Evolutionary conservation across 495 filamentous ascomycete species (phyloP).

Genomic region (Cercophora samala): DNA sequence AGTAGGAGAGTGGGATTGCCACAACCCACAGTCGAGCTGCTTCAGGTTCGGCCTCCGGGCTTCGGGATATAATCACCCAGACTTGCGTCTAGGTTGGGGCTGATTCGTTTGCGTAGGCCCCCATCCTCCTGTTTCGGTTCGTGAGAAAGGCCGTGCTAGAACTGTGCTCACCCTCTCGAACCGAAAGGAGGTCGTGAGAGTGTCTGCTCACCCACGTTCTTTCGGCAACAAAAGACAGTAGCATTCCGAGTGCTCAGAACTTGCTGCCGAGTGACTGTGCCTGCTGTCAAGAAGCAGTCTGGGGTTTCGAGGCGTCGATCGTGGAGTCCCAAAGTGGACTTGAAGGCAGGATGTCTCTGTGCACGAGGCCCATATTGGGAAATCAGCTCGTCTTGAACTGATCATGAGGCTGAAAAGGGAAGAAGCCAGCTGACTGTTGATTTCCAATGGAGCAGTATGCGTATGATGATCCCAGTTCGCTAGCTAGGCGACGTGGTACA

Average conservation of each 20-base stretch:
- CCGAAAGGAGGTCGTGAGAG: background rate
- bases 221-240: background rate
- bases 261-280: background rate
- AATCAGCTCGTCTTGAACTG: background rate
- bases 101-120: background rate
- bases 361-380: background rate
- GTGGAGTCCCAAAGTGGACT: background rate
- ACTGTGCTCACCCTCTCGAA: background rate
- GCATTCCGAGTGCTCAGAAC: background rate
- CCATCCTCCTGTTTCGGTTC: slow-evolving; percentile 1
- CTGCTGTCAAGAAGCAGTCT: background rate
- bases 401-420: background rate
- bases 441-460: background rate
- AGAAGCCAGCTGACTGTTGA: background rate
- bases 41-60: background rate
- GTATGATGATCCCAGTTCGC: slow-evolving; percentile 12
- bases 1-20: background rate
- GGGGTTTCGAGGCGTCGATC: background rate
- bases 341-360: background rate
- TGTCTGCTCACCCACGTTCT: background rate
- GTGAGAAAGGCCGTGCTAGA: background rate
- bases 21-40: background rate
- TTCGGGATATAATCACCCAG: background rate
- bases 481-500: slow-evolving; percentile 8
- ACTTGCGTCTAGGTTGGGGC: background rate